These are phyloP conservation scores for Penium margaritaceum DNA, from an alignment of 139 green algal genomes.

Conservation along the genomic window DNA sequence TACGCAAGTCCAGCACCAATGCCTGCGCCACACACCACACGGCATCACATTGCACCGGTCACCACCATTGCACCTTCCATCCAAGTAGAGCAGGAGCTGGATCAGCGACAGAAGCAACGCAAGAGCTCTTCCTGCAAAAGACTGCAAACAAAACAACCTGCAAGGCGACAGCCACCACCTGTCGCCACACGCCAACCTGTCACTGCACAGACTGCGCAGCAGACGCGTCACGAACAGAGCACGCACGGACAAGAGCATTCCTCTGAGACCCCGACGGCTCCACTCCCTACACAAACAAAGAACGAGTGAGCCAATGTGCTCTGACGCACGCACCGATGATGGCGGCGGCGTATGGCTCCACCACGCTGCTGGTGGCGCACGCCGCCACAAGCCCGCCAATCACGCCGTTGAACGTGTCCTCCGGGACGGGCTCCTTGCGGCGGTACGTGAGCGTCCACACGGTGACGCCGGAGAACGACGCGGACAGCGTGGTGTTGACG, in stretches of 20 bases:
- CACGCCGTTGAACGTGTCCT: conserved; percentile 51
- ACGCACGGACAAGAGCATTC: neutral
- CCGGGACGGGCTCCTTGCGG: conserved; percentile 15
- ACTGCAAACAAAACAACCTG: neutral
- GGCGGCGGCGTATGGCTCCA: conserved; percentile 72
- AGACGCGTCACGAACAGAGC: neutral
- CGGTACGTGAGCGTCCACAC: conserved; percentile 43
- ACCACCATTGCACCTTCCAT: too few relatives aligned
- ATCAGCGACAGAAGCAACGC: neutral
- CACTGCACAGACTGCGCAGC: neutral
- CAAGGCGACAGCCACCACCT: too few relatives aligned
- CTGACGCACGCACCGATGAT: conserved; percentile 58
- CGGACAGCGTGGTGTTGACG: conserved; percentile 61
- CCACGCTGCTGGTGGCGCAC: conserved; percentile 56
- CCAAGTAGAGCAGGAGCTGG: neutral
- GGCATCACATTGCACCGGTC: too few relatives aligned
- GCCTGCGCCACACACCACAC: too few relatives aligned
- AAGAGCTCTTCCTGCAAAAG: neutral
- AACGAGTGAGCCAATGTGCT: too few relatives aligned
- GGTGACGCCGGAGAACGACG: conserved; percentile 46
- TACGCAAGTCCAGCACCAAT: conserved; percentile 37
- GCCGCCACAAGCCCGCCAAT: conserved; percentile 69
- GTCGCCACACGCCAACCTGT: too few relatives aligned
- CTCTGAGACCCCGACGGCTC: neutral
- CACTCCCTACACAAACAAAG: too few relatives aligned